Conservation (phyloP, 163 green algal genomes). For the Coccomyxa subellipsoidea region DNA sequence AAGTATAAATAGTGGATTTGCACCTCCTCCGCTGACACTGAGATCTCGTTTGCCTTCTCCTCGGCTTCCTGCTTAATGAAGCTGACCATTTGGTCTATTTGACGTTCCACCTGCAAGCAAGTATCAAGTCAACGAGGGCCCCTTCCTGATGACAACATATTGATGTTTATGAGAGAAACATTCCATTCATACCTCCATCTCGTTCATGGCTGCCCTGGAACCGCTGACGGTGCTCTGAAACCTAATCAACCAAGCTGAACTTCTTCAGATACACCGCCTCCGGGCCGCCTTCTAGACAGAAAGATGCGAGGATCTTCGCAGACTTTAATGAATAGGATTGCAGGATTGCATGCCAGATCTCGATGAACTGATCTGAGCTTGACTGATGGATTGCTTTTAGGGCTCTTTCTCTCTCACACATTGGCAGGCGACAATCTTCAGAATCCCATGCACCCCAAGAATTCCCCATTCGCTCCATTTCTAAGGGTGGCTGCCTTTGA, state of each 20-base stretch:
- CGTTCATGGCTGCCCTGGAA: slow-evolving; percentile 34
- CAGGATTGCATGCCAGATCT: too few species aligned
- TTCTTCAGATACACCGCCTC: not conserved
- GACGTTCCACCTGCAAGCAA: slow-evolving; percentile 23
- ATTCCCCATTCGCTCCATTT: too few species aligned
- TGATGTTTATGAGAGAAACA: not conserved
- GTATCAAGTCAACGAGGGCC: not conserved
- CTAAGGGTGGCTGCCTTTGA: too few species aligned
- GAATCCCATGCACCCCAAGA: too few species aligned
- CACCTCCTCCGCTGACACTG: slow-evolving; percentile 93
- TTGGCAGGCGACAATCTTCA: too few species aligned
- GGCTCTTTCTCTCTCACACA: too few species aligned
- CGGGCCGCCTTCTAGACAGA: not conserved
- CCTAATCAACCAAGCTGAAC: not conserved
- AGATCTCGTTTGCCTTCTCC: slow-evolving; percentile 98
- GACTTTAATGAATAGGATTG: too few species aligned
- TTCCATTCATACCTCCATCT: slow-evolving; percentile 37
- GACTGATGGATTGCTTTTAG: too few species aligned
- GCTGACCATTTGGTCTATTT: slow-evolving; percentile 75
- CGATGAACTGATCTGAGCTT: too few species aligned
- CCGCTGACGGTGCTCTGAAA: not conserved
- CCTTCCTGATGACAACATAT: not conserved
- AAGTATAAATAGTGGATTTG: too few species aligned
- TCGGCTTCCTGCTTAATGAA: slow-evolving; percentile 99
- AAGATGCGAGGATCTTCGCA: too few species aligned